Evolutionary conservation across 768 basidiomycete species (phyloP), one percentile per base, ranked within the genome.

Genomic region (Leccinum truebloodii): DNA sequence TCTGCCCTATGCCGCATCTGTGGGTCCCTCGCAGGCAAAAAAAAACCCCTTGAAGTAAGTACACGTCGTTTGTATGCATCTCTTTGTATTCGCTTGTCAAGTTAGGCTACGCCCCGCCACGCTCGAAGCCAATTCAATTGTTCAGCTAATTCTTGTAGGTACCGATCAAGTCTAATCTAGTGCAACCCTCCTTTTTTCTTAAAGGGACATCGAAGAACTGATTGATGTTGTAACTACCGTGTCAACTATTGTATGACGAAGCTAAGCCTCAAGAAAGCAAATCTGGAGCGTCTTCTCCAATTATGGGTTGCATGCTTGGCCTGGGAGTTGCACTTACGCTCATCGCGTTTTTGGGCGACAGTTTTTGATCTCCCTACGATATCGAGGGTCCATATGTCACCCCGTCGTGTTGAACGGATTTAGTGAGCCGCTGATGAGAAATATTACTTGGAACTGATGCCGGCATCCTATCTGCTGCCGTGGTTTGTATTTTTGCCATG

Each of bases 401-500:
- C 9, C 37, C 39, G 20, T 13, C n/a, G 48, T 26, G 35, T 39
- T 44, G 46, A 26, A 24, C 49, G 49, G 32, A 24, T 54, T 46
- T 65, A 32, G 34, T 41, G 57, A 3, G 39, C 46, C 5, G 28
- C 34, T 34, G 49, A 4, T 48, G 49, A 57, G 52, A 57, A 32
- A 50, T 32, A 30, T 24, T 44, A 48, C 51, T 41, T 48, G 24
- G 37, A 35, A 35, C 22, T 46, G 7, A 12, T 56, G n/a, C 59
- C 67, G 65, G 67, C 67, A 63, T 63, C 34, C 39, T 35, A 20
- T 34, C 26, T 51, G 10, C 49, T 65, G 20, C 66, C 59, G 52
- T 59, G 20, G 51, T 30, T 46, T 7, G 22, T 32, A 10, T 51
- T 46, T 51, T 44, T 20, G 26, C n/a, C 8, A 22, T n/a, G 48